Evolutionary conservation across 345 rosid species (phyloP).

Genomic region (Aquilaria yunnanensis): DNA sequence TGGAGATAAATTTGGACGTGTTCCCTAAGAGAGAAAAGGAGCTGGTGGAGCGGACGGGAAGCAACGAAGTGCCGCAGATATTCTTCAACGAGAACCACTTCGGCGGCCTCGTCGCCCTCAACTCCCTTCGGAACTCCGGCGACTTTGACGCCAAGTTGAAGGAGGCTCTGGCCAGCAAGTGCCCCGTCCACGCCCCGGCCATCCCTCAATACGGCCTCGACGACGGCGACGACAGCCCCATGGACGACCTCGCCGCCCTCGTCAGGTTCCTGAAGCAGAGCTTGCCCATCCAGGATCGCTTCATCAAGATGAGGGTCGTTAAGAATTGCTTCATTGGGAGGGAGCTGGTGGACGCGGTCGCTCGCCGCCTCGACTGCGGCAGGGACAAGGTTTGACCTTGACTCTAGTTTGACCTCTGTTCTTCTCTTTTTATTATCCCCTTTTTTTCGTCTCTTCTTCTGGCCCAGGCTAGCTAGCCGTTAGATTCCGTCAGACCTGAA

Average conservation of each 20-base stretch:
- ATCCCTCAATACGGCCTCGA: conserved; percentile 61
- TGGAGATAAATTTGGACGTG: conserved; percentile 85
- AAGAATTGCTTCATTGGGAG: conserved; percentile 76
- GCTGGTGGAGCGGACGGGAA: conserved; percentile 55
- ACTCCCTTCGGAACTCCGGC: conserved; percentile 70
- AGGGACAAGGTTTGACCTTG: conserved; percentile 48
- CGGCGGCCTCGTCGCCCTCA: conserved; percentile 76
- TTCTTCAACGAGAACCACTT: conserved; percentile 79
- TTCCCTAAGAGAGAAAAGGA: conserved; percentile 55
- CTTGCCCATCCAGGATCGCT: conserved; percentile 75
- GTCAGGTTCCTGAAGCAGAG: conserved; percentile 57
- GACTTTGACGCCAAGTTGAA: conserved; percentile 46
- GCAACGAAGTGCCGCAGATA: conserved; percentile 66
- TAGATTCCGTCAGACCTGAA: too few species aligned
- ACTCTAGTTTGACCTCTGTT: background rate
- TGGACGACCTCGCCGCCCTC: conserved; percentile 42
- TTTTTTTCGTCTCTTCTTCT: background rate
- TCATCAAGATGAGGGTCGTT: conserved; percentile 82
- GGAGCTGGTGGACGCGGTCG: conserved; percentile 66
- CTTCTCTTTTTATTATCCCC: background rate
- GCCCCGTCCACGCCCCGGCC: conserved; percentile 52
- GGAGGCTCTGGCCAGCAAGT: conserved; percentile 43
- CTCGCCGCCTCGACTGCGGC: conserved; percentile 60
- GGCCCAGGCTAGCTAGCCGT: too few species aligned
- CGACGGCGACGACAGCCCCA: conserved; percentile 36